Evolutionary conservation across 441 rosid species (phyloP), one percentile per base, ranked within the genome.

Genomic region (Adansonia grandidieri): DNA sequence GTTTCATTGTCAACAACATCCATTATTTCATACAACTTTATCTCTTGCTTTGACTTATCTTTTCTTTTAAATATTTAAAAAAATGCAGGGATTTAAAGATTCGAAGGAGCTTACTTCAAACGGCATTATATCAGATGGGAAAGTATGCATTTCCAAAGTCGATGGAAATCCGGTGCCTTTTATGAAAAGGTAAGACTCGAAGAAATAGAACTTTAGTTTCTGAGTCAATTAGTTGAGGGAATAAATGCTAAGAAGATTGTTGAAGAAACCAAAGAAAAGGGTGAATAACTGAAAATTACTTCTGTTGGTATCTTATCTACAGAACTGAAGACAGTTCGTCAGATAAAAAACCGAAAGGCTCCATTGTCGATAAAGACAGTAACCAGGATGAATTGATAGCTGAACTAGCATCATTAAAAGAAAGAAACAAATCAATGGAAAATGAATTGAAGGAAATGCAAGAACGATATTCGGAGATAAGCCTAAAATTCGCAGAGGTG

Each of bases 401-500:
- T 2, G 94, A 92, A 77, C 51, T 92, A 9, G 76, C 71, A 70
- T 81, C 78, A 10, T 54, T 89, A 77, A 85, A 84, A 86, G 96
- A 89, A 79, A 83, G 79, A 80, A 91, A 91, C 78, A 51, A 74
- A 70, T 37, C 47, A 4, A 90, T 93, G 98, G 97, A 88, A 83
- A 76, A 63, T 13, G 98, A 95, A 78, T 87, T 95, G 79, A 90
- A 90, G 76, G 97, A 93, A 74, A 92, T 92, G 91, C 95, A 92
- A 87, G 92, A 88, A 78, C 87, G 94, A 77, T 93, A 95, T 77
- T 93, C 93, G 40, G 95, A 89, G 85, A 92, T 90, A 85, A 96
- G 98, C 84, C 90, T 96, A 84, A 91, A 83, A 84, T 96, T 92
- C 66, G 98, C 98, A 9, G 97, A 96, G 87, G 99, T 96, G 5